These are phyloP conservation scores for Harringtonia aguacate DNA, from an alignment of 2,329 filamentous ascomycete species.

Conservation along the genomic window DNA sequence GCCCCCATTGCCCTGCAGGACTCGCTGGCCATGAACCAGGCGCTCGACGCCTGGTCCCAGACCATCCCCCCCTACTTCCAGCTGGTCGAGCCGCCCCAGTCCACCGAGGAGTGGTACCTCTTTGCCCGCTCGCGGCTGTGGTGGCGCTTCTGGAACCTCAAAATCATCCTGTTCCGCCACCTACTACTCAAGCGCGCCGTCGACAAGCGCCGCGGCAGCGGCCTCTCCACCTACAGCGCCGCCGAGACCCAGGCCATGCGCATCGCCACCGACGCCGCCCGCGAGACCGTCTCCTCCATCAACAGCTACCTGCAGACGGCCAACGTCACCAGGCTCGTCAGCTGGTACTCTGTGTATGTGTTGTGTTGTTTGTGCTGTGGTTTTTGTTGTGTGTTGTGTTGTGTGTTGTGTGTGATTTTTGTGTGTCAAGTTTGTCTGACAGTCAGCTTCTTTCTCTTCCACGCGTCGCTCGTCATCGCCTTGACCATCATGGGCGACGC, in stretches of 20 bases:
- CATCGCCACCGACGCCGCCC: conserved; percentile 1
- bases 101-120: not conserved
- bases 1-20: not conserved
- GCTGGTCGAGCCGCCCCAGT: not conserved
- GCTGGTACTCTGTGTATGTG: conserved; percentile 5
- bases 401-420: no score
- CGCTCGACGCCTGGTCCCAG: not conserved
- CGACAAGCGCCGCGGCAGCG: not conserved
- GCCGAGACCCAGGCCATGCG: not conserved
- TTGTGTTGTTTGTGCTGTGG: no score
- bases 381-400: no score
- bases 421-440: not conserved
- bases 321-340: not conserved
- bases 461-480: conserved; percentile 3
- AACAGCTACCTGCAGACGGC: not conserved
- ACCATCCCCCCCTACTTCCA: conserved; percentile 1
- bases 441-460: conserved; percentile 4
- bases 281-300: not conserved
- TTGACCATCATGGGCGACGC: conserved; percentile 2
- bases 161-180: conserved; percentile 6
- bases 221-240: not conserved
- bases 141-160: conserved; percentile 7
- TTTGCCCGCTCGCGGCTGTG: not conserved
- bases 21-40: conserved; percentile 3
- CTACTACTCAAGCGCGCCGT: conserved; percentile 1